These are phyloP conservation scores for Skeletonema tropicum DNA, from an alignment of 108 stramenopile species.

Conservation along the genomic window DNA sequence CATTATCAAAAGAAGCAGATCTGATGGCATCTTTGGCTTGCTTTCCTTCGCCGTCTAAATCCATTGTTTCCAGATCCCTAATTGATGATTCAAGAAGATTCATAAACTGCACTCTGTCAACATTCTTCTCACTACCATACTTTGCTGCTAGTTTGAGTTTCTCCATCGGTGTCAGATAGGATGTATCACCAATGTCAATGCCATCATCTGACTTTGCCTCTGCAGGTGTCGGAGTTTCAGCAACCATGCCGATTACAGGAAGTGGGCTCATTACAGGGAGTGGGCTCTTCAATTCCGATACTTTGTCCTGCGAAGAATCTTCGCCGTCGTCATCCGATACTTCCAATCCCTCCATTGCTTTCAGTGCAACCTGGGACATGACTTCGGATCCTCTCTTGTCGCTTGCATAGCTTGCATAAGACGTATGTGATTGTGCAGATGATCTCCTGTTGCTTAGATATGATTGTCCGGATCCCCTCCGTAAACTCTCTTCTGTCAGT, in stretches of 20 bases:
- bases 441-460: too few species aligned
- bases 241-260: not conserved
- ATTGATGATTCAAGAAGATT: not conserved
- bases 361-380: too few species aligned
- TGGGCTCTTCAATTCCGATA: not conserved
- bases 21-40: not conserved
- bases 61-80: not conserved
- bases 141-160: slow-evolving; percentile 7
- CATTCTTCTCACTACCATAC: not conserved
- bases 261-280: not conserved
- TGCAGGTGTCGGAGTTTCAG: not conserved
- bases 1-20: not conserved
- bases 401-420: too few species aligned
- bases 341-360: not conserved
- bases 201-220: not conserved
- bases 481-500: not conserved
- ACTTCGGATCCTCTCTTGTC: too few species aligned
- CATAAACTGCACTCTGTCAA: not conserved
- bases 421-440: too few species aligned
- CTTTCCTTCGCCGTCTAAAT: not conserved
- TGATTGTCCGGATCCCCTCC: too few species aligned
- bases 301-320: not conserved
- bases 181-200: not conserved
- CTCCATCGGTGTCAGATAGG: not conserved
- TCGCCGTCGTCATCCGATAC: not conserved